Evolutionary conservation across 2,329 filamentous ascomycete genomes (phyloP).

Genomic region (Alternaria sp.): DNA sequence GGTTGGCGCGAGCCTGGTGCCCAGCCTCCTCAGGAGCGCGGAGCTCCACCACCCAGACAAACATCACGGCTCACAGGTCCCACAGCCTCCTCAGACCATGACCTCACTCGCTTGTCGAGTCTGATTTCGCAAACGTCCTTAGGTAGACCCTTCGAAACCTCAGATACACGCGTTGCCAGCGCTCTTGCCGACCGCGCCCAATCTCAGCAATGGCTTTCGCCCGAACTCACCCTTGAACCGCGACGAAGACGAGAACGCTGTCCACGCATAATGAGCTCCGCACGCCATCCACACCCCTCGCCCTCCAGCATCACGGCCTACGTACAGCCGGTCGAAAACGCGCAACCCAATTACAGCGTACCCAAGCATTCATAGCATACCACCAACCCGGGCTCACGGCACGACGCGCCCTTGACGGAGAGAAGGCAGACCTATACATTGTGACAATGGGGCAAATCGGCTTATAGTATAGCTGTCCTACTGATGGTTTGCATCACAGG

Average conservation of each 20-base stretch:
- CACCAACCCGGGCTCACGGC: neutral
- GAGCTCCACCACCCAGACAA: neutral
- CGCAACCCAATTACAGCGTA: neutral
- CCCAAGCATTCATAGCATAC: neutral
- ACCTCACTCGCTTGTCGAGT: neutral
- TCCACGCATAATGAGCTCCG: neutral
- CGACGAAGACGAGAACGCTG: neutral
- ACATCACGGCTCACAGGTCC: neutral
- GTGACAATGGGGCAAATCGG: neutral
- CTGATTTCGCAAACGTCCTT: neutral
- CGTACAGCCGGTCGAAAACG: neutral
- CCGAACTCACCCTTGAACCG: neutral
- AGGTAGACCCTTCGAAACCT: neutral
- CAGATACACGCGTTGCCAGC: neutral
- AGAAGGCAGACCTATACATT: neutral
- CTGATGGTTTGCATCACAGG: no score
- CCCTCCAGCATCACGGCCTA: neutral
- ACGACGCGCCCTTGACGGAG: neutral
- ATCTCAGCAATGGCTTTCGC: neutral
- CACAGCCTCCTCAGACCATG: neutral
- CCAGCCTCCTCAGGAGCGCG: neutral
- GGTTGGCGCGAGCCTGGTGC: neutral
- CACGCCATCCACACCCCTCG: neutral
- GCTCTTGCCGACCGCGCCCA: neutral
- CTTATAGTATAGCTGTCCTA: neutral